A percentile compares a stretch with the other conserved stretches of the same genome.
Evolutionary conservation across 495 filamentous ascomycete genomes (phyloP).

Genomic region (Aspergillus panamensis): DNA sequence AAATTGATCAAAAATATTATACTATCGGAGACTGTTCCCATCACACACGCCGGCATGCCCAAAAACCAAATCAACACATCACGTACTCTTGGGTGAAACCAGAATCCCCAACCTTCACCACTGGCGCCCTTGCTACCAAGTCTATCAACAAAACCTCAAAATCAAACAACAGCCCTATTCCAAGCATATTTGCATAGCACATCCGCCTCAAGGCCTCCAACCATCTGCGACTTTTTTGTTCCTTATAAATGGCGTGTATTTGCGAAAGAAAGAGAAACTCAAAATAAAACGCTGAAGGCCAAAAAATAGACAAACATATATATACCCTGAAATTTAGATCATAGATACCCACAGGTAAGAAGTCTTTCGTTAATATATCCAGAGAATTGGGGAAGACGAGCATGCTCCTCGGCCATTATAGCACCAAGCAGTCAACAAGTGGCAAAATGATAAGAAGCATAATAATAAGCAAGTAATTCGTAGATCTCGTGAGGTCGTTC

Average conservation of each 20-base stretch:
- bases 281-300: slow-evolving; percentile 5
- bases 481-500: slow-evolving; percentile 21
- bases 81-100: not conserved
- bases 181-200: not conserved
- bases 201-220: slow-evolving; percentile 10
- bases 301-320: slow-evolving; percentile 10
- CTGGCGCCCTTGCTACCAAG: slow-evolving; percentile 20
- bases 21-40: not conserved
- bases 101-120: slow-evolving; percentile 12
- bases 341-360: slow-evolving; percentile 7
- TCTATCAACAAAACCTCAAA: slow-evolving; percentile 15
- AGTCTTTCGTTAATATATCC: slow-evolving; percentile 1
- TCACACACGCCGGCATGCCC: slow-evolving; percentile 5
- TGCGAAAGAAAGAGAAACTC: slow-evolving; percentile 4
- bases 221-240: slow-evolving; percentile 4
- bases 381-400: not conserved
- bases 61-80: not conserved
- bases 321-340: slow-evolving; percentile 18
- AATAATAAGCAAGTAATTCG: slow-evolving; percentile 8
- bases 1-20: not conserved
- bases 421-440: not conserved
- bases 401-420: not conserved
- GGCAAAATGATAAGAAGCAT: not conserved
- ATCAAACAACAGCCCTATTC: slow-evolving; percentile 1
- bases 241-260: slow-evolving; percentile 3